Evolutionary conservation across 805 yeast species (phyloP).

Genomic region (Cyberlindnera amylophila): DNA sequence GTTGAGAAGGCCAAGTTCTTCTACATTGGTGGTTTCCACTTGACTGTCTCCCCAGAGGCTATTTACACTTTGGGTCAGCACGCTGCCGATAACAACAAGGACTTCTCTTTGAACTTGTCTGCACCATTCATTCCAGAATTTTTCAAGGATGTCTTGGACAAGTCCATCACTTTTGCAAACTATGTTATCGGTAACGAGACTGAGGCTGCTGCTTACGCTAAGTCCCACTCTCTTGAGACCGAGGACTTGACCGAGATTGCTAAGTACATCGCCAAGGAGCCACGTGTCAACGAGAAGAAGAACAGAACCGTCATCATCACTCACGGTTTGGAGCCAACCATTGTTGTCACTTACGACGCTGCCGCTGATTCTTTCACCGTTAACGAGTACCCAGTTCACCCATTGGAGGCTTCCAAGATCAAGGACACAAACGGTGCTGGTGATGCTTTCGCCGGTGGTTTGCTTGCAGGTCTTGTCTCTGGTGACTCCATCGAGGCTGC

Average conservation of each 20-base stretch:
- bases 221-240: constrained; percentile 62
- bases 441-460: constrained; percentile 97
- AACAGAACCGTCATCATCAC: constrained; percentile 90
- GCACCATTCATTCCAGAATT: constrained; percentile 97
- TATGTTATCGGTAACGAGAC: constrained; percentile 92
- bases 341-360: constrained; percentile 60
- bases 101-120: constrained; percentile 79
- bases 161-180: constrained; percentile 82
- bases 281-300: constrained; percentile 64
- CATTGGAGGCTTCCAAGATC: constrained; percentile 61
- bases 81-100: constrained; percentile 78
- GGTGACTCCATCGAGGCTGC: constrained; percentile 58
- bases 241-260: constrained; percentile 75
- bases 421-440: constrained; percentile 99
- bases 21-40: constrained; percentile 99
- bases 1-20: constrained; percentile 78
- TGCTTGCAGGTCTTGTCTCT: constrained; percentile 81
- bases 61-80: constrained; percentile 86
- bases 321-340: constrained; percentile 91
- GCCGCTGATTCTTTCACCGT: constrained; percentile 43
- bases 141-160: constrained; percentile 86
- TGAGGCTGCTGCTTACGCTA: constrained; percentile 93
- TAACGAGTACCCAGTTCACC: constrained; percentile 63
- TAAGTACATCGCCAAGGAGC: constrained; percentile 70
- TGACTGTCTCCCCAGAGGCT: constrained; percentile 96